A percentile compares a stretch with the other conserved stretches of the same genome.
Conservation (phyloP, 192 early-diverging fungal species). For the Funneliformis mosseae region DNA sequence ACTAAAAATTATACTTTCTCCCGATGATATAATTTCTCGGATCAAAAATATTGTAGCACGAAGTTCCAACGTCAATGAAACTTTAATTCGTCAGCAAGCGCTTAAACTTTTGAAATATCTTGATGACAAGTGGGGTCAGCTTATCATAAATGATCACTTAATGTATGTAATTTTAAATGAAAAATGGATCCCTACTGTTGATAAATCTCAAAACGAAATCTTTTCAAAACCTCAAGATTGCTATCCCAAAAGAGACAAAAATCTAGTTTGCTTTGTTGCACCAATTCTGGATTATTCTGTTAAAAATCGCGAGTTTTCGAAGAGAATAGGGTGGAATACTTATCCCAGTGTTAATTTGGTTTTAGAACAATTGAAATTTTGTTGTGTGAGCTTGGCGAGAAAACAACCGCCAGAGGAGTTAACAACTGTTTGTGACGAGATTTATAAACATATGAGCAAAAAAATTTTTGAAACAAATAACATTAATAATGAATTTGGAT, state of each 20-base stretch:
- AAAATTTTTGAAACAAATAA: no score
- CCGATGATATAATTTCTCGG: no score
- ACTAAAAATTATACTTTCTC: neutral
- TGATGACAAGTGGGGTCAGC: no score
- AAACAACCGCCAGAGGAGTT: no score
- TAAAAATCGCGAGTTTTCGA: neutral
- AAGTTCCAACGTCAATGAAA: no score
- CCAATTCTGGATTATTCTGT: neutral
- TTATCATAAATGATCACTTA: no score
- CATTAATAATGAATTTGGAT: neutral
- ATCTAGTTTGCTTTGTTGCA: neutral
- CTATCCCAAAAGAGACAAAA: neutral
- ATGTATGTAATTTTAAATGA: neutral
- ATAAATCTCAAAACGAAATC: neutral
- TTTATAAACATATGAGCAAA: no score
- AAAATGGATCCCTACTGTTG: slow-evolving; percentile 5
- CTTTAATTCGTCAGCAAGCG: no score
- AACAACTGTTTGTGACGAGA: no score
- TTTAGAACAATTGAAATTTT: neutral
- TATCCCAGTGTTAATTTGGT: neutral
- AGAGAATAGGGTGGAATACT: neutral
- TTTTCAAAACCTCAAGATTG: neutral
- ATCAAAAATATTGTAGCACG: no score
- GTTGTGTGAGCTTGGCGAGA: neutral
- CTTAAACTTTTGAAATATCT: no score